Evolutionary conservation across 352 stramenopile genomes (phyloP).

Genomic region (Phytophthora fragariaefolia): DNA sequence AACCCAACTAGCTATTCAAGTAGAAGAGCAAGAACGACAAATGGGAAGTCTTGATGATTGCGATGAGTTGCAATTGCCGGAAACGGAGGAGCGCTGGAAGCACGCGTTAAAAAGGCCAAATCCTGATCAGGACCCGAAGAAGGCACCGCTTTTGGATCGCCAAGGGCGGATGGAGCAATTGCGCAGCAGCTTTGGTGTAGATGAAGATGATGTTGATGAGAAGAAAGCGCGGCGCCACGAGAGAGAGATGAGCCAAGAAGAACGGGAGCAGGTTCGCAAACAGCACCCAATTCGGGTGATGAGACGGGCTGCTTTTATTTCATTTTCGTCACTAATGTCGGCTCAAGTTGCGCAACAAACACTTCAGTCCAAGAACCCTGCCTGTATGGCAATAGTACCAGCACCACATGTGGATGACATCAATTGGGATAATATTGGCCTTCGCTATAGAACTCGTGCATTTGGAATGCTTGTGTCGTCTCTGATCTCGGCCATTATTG

Average conservation of each 20-base stretch:
- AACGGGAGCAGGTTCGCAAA: conserved; percentile 54
- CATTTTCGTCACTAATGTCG: conserved; percentile 76
- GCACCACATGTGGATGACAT: conserved; percentile 73
- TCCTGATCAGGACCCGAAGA: conserved; percentile 25
- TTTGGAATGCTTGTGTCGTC: conserved; percentile 60
- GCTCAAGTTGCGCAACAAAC: conserved; percentile 76
- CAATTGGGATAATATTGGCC: conserved; percentile 80
- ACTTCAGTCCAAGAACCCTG: conserved; percentile 63
- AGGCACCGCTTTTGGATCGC: conserved; percentile 24
- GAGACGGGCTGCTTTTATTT: conserved; percentile 77
- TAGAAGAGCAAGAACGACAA: conserved; percentile 43
- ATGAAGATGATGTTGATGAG: conserved; percentile 32
- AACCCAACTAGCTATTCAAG: conserved; percentile 47
- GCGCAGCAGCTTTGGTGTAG: conserved; percentile 25
- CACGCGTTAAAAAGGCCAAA: conserved; percentile 18
- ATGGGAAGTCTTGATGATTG: conserved; percentile 27
- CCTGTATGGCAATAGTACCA: conserved; percentile 55
- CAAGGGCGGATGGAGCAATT: conserved; percentile 16
- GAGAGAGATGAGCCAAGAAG: conserved; percentile 54
- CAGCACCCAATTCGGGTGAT: conserved; percentile 68
- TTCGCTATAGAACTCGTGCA: conserved; percentile 55
- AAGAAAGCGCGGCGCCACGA: conserved; percentile 44
- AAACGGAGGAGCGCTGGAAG: conserved; percentile 19
- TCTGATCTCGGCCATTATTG: conserved; percentile 63
- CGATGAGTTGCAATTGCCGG: conserved; percentile 21